Conservation (phyloP, 164 flowering plant species). For the Macadamia integrifolia region DNA sequence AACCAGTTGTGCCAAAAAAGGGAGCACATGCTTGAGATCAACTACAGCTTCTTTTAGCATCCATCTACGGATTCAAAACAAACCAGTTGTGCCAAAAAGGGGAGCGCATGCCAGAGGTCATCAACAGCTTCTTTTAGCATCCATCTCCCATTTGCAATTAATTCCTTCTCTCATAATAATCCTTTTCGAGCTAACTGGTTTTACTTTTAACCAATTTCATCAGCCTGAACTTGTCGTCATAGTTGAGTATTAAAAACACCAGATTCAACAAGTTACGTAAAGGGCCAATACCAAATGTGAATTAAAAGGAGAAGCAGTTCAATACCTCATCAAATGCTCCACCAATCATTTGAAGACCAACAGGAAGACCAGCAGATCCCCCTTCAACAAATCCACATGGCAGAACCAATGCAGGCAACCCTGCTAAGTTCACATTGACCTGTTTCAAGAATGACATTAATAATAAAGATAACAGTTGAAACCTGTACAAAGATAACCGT, state of each 20-base stretch:
- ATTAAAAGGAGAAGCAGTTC: not conserved
- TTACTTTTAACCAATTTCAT: no score
- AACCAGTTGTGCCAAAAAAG: not conserved
- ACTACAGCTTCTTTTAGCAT: no score
- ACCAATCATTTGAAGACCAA: conserved; percentile 95
- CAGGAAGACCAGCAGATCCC: conserved; percentile 71
- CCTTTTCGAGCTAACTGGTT: no score
- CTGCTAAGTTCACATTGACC: conserved; percentile 99
- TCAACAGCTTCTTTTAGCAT: no score
- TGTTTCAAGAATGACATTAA: conserved; percentile 21
- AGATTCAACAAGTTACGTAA: no score
- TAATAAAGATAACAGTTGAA: not conserved
- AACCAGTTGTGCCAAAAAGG: not conserved
- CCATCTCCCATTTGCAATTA: no score
- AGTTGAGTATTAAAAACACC: no score
- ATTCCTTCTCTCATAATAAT: no score
- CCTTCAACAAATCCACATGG: conserved; percentile 89
- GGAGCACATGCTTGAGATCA: no score
- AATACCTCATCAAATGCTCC: conserved; percentile 88
- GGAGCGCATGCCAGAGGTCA: no score
- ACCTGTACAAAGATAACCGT: not conserved
- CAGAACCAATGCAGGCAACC: conserved; percentile 89
- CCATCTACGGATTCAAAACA: not conserved
- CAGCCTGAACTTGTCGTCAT: no score
- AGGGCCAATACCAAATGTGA: not conserved